These are phyloP conservation scores for Diaporthe capsici DNA, from an alignment of 2,329 filamentous ascomycete genomes.

Conservation along the genomic window DNA sequence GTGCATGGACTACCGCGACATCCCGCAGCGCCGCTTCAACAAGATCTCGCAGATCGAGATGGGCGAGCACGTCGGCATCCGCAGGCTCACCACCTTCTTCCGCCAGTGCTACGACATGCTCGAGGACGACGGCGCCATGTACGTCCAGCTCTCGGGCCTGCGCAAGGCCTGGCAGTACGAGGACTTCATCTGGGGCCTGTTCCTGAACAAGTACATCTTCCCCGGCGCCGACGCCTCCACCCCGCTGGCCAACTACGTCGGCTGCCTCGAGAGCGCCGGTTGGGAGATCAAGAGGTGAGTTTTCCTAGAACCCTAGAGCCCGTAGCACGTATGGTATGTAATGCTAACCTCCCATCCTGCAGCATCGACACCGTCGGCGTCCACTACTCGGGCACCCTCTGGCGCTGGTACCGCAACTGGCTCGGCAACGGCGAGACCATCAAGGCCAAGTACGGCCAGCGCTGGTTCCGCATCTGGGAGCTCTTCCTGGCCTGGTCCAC, in stretches of 20 bases:
- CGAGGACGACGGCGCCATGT: constrained; percentile 95
- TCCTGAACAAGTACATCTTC: constrained; percentile 99
- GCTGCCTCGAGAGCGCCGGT: constrained; percentile 86
- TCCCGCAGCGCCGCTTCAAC: constrained; percentile 82
- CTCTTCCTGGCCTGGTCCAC: constrained; percentile 89
- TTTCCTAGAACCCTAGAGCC: too few relatives aligned
- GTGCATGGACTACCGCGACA: constrained; percentile 98
- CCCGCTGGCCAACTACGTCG: constrained; percentile 88
- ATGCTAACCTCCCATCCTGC: neutral
- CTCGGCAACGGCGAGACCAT: constrained; percentile 93
- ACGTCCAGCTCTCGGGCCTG: constrained; percentile 94
- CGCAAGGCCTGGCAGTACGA: constrained; percentile 98
- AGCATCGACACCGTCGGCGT: constrained; percentile 91
- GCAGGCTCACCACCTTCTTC: constrained; percentile 85
- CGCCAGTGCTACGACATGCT: constrained; percentile 94
- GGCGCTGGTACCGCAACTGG: constrained; percentile 99
- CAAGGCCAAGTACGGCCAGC: constrained; percentile 91
- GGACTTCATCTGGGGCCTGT: constrained; percentile 96
- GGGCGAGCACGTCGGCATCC: constrained; percentile 98
- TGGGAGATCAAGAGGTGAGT: constrained; percentile 83
- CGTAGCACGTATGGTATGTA: too few relatives aligned
- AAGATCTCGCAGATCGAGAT: constrained; percentile 99
- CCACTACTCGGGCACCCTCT: constrained; percentile 96
- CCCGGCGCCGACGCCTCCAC: constrained; percentile 96
- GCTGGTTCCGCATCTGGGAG: constrained; percentile 97